Percentiles rank a stretch among this genome's conserved stretches.
Conservation (phyloP, 306 rosid genomes). For the Potentilla sterilis region DNA sequence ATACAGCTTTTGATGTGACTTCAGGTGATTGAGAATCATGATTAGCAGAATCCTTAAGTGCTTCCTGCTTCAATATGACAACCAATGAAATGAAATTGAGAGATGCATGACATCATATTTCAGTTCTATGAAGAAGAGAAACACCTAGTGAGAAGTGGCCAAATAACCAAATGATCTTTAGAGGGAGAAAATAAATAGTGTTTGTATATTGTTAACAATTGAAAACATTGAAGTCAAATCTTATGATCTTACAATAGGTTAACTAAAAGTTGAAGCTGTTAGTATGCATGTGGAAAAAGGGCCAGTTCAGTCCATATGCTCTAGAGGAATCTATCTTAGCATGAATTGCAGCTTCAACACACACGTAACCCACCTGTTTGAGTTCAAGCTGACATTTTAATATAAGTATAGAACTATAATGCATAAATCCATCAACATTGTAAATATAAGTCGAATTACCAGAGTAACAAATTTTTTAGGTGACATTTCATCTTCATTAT, state of each 20-base stretch:
- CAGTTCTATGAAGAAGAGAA: not conserved
- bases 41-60: conserved; percentile 57
- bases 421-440: not conserved
- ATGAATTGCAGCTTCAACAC: not conserved
- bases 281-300: not conserved
- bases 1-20: conserved; percentile 49
- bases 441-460: not conserved
- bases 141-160: not conserved
- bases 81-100: conserved; percentile 19
- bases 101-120: conserved; percentile 13
- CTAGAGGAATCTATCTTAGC: not conserved
- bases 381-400: not conserved
- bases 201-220: not conserved
- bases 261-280: not conserved
- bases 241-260: not conserved
- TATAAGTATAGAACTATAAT: not conserved
- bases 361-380: not conserved
- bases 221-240: not conserved
- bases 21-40: conserved; percentile 60
- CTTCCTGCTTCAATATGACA: conserved; percentile 51
- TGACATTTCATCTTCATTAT: not conserved
- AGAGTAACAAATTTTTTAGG: not conserved
- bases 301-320: not conserved
- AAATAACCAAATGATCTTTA: not conserved
- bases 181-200: not conserved